phyloP scores from a whole-genome alignment of 352 stramenopile genomes.

The Pythium phragmiticola region DNA sequence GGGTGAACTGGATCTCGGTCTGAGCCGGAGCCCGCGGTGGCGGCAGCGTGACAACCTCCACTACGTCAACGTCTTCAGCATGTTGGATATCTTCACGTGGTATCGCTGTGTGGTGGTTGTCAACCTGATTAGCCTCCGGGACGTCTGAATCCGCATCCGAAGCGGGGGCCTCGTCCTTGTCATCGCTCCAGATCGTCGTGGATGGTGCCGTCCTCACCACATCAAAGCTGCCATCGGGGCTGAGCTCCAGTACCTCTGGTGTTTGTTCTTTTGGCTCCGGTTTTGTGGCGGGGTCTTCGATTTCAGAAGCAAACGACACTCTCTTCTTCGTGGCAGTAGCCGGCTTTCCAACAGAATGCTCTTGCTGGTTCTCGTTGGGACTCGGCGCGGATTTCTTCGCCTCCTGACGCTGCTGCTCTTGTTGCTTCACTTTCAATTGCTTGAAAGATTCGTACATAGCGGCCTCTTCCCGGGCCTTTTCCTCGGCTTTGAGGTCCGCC shows the following conservation, averaged over 20 bases:
- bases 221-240: slow-evolving; percentile 52
- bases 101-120: not conserved
- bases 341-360: not conserved
- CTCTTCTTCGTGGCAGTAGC: slow-evolving; percentile 8
- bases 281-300: not conserved
- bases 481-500: slow-evolving; percentile 66
- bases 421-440: slow-evolving; percentile 35
- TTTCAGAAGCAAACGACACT: slow-evolving; percentile 39
- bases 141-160: slow-evolving; percentile 15
- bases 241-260: slow-evolving; percentile 48
- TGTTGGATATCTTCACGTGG: slow-evolving; percentile 4
- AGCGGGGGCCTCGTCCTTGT: not conserved
- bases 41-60: slow-evolving; percentile 21
- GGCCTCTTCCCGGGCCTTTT: slow-evolving; percentile 73
- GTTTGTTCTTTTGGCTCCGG: not conserved
- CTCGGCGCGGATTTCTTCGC: not conserved
- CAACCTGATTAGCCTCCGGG: slow-evolving; percentile 7
- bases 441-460: slow-evolving; percentile 79
- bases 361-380: not conserved
- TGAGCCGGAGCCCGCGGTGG: slow-evolving; percentile 41
- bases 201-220: slow-evolving; percentile 18
- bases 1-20: slow-evolving; percentile 74
- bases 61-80: slow-evolving; percentile 7
- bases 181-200: slow-evolving; percentile 5
- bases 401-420: slow-evolving; percentile 10